Evolutionary conservation across 331 rosid genomes (phyloP), one percentile per base, ranked within the genome.

Genomic region (Erythrophleum ivorense): DNA sequence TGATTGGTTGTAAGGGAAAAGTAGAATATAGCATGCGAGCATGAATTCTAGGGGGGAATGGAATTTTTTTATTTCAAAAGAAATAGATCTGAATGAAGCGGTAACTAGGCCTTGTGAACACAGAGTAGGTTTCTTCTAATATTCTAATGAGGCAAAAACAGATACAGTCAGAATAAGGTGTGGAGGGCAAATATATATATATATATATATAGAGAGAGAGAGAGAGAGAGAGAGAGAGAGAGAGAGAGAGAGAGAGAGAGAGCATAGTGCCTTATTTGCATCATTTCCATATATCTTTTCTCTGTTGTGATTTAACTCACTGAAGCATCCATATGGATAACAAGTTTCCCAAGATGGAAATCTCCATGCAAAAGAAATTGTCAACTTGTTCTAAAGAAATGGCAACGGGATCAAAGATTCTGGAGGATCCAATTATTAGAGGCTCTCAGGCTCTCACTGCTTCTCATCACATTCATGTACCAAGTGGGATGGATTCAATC

Each of bases 311-410:
- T 54, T 85, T 46, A 75, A 71, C 74, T 82, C 57, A 81, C 81
- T 74, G 50, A 38, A 75, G 74, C 16, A 80, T 79, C 76, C 79
- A 59, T 69, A 92, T 87, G 91, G 91, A 86, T 49, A 82, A 88
- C 84, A 87, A 83, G 57, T 84, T 88, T 79, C 92, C 94, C 76
- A 83, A 88, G 87, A 86, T 87, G 85, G 92, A 90, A 86, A 86
- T 59, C 90, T 87, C 88, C 75, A 80, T 79, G 71, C 90, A 73
- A 71, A 88, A 84, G 85, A 80, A 86, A 57, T 71, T 88, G 69
- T 82, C 91, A 50, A 84, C 86, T 84, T 83, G 82, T 89, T 84
- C 86, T 72, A 85, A 86, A 78, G 88, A 87, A 87, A 84, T 80
- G 75, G 79, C 90, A 84, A 79, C 55, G 54, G 86, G 84, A 78